Conservation (phyloP, 768 basidiomycete genomes). For the Gloeophyllum trabeum region DNA sequence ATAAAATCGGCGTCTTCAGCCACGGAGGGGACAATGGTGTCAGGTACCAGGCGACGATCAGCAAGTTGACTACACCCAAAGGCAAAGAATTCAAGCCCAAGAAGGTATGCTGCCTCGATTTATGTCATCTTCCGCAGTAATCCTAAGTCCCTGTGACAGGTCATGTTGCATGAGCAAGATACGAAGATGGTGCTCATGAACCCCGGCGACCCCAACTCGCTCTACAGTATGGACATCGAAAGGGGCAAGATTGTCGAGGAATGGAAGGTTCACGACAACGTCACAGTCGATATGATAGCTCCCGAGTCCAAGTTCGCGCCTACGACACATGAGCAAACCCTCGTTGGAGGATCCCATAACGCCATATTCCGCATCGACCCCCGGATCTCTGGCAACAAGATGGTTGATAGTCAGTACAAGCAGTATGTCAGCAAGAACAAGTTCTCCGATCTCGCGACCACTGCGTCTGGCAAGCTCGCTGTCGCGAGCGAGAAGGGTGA, state of each 20-base stretch:
- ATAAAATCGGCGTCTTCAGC: conserved; percentile 84
- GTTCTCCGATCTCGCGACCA: conserved; percentile 89
- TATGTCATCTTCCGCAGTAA: conserved; percentile 5
- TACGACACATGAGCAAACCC: conserved; percentile 84
- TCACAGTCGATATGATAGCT: conserved; percentile 81
- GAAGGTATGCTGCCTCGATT: conserved; percentile 43
- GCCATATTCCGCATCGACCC: conserved; percentile 97
- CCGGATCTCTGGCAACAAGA: conserved; percentile 81
- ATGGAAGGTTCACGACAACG: conserved; percentile 92
- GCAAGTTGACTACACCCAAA: conserved; percentile 66
- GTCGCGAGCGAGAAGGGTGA: conserved; percentile 97
- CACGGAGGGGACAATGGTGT: conserved; percentile 60
- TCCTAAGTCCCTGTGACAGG: conserved; percentile 28
- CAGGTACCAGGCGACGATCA: conserved; percentile 82
- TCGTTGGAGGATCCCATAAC: conserved; percentile 90
- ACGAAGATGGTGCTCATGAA: conserved; percentile 91
- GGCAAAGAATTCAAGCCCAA: conserved; percentile 80
- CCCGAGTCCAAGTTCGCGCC: conserved; percentile 94
- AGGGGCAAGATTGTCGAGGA: conserved; percentile 96
- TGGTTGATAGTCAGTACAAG: conserved; percentile 92
- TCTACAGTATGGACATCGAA: conserved; percentile 89
- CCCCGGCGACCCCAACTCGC: conserved; percentile 63
- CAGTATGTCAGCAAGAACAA: conserved; percentile 93
- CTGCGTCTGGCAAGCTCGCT: conserved; percentile 76
- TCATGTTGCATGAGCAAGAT: conserved; percentile 97